Base-by-base conservation (phyloP, 1,284 basidiomycete species). In the Rhodotorula sp. region DNA sequence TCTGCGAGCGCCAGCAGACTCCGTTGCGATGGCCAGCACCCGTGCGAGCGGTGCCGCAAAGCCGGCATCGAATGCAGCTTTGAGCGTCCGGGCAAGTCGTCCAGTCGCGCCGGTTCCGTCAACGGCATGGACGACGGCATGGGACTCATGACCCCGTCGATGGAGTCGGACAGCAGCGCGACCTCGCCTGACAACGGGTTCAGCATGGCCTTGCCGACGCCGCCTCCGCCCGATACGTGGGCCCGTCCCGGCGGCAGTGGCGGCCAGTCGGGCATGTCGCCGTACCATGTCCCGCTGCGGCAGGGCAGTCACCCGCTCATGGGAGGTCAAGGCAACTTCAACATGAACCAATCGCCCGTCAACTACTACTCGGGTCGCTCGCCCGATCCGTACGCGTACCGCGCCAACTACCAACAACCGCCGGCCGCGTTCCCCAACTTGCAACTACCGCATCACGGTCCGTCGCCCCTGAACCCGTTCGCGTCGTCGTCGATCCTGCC, bases 11-110 rank as follows among this genome's bases (percentile, higher is more conserved):
- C 23, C 2, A 10, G 6, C 56, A 76, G 74, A 50, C 68, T 74
- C 3, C 67, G 74, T 16, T 76, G 74, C 62, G 74, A 76, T n/a
- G 74, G 74, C 2, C 66, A 70, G 34, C 60, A 71, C 34, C 72
- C 71, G 18, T 76, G 74, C 70, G 66, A 69, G 21, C 60, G 72
- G 21, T 76, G 74, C 55, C 64, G 60, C n/a, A 68, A 70, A 55
- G 67, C 64, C 5, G 66, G 62, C 26, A 62, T 69, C 70, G 69
- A 71, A 52, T 72, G 72, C 62, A 70, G 70, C 43, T 74, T 64
- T 45, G 72, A 70, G 52, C 72, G 74, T n/a, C 72, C 66, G 15
- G 45, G 66, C n/a, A 63, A 67, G 47, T 28, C 66, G 16, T 38
- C 64, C 5, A 63, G 66, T 15, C 66, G 72, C 18, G 19, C 57